Base-by-base conservation (phyloP, 495 filamentous ascomycete species). In the Letharia columbiana region DNA sequence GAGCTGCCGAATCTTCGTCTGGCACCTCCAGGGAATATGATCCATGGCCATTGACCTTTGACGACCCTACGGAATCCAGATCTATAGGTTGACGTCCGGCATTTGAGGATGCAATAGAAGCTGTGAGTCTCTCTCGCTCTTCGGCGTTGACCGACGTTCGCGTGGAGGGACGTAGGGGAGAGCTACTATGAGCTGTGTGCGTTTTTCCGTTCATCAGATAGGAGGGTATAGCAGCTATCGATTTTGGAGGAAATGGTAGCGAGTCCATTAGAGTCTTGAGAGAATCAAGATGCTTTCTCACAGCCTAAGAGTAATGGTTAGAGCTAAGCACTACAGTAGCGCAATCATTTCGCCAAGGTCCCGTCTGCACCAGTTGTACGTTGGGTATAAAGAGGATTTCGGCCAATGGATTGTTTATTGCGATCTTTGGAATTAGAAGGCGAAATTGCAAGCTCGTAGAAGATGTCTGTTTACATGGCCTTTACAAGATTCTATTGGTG, bases 81-180 rank as follows among this genome's bases (percentile, higher is more conserved):
- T 78, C 76, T 40, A 76, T 67, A 10, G 80, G 75, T 47, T 78
- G 70, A 63, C 79, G 76, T 37, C 79, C 72, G 44, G 73, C 70
- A 66, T 81, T 82, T 15, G 81, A 82, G 1, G 79, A 80, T 60
- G 71, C 72, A 62, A 84, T 84, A 10, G 81, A 83, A n/a, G 81
- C 76, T 68, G 80, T 80, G 67, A 84, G 75, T 54, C 73, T 79
- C 60, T 82, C 81, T 12, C 80, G 75, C 62, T 84, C 81, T 66
- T 79, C 77, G 52, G 71, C 76, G 71, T 78, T 77, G 15, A 71
- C 65, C n/a, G 78, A 76, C 33, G 68, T 70, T 18, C 72, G 62
- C 18, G 47, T 15, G 8, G 54, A 57, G 15, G 54, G 33, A 35
- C 54, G 54, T 3, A 67, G 61, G n/a, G 73, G 67, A 50, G 79